Conservation (phyloP, 441 rosid species). For the Mallotus repandus region DNA sequence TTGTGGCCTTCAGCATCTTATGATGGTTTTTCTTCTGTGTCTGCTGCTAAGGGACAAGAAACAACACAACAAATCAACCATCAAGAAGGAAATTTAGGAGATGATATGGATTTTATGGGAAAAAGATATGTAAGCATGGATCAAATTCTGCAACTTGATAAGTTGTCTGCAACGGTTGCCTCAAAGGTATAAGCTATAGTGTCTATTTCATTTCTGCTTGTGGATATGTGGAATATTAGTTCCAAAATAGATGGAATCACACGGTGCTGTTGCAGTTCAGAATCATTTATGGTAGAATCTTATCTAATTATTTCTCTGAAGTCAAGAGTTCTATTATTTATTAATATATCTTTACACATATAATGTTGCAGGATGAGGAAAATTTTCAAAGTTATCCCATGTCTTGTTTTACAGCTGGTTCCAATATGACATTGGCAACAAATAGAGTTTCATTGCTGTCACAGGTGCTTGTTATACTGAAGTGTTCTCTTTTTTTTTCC, state of each 20-base stretch:
- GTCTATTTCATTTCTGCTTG: constrained; percentile 1
- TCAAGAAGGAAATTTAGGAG: constrained; percentile 18
- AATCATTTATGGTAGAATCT: not conserved
- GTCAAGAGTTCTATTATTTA: no score
- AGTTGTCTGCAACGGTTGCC: constrained; percentile 26
- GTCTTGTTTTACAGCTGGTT: constrained; percentile 20
- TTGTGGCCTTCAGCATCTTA: constrained; percentile 31
- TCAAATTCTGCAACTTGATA: constrained; percentile 32
- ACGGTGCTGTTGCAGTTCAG: no score
- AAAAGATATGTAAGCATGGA: constrained; percentile 32
- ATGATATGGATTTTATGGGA: constrained; percentile 18
- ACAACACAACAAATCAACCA: constrained; percentile 26
- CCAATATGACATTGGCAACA: constrained; percentile 19
- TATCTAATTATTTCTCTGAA: not conserved
- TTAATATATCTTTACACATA: no score
- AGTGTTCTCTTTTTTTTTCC: not conserved
- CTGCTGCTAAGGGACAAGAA: constrained; percentile 28
- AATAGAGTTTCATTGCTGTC: constrained; percentile 21
- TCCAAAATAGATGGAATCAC: not conserved
- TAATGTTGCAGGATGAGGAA: constrained; percentile 29
- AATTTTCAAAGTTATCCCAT: constrained; percentile 21
- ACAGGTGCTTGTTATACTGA: constrained; percentile 27
- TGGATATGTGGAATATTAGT: not conserved
- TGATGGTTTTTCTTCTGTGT: constrained; percentile 28
- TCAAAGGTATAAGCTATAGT: constrained; percentile 30